These are phyloP conservation scores for Clitoria ternatea DNA, from an alignment of 306 rosid genomes.

Conservation along the genomic window DNA sequence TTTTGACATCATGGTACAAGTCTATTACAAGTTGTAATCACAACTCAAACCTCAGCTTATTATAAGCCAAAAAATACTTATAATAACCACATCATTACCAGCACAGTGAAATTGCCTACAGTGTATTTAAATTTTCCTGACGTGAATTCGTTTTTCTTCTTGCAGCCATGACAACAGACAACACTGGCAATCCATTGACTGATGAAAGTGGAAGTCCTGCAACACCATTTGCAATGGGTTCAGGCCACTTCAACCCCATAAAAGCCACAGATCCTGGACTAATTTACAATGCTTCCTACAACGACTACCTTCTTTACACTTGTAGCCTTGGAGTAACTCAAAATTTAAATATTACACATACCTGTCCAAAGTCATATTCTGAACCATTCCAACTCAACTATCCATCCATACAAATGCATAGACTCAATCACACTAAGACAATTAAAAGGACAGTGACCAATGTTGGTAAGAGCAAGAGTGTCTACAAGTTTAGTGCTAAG, in stretches of 20 bases:
- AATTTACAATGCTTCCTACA: constrained; percentile 72
- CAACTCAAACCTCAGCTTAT: no score
- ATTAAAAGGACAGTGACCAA: constrained; percentile 71
- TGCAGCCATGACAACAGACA: constrained; percentile 61
- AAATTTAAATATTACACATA: constrained; percentile 22
- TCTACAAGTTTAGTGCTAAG: constrained; percentile 52
- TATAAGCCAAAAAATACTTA: no score
- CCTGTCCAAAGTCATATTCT: constrained; percentile 44
- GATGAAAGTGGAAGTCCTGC: constrained; percentile 58
- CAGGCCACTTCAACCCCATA: constrained; percentile 76
- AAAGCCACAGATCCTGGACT: constrained; percentile 81
- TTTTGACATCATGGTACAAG: neutral
- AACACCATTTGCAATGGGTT: constrained; percentile 73
- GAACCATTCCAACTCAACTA: constrained; percentile 60
- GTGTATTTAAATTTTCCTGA: neutral
- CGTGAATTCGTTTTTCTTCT: neutral
- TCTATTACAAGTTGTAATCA: no score
- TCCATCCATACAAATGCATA: constrained; percentile 70
- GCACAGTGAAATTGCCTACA: neutral
- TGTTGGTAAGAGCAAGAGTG: constrained; percentile 50
- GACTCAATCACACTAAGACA: constrained; percentile 38
- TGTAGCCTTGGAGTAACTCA: constrained; percentile 41
- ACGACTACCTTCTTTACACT: constrained; percentile 60
- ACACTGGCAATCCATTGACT: constrained; percentile 47
- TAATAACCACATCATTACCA: no score